phyloP scores from a whole-genome alignment of 2,329 filamentous ascomycete genomes.

The Colletotrichum sp. region DNA sequence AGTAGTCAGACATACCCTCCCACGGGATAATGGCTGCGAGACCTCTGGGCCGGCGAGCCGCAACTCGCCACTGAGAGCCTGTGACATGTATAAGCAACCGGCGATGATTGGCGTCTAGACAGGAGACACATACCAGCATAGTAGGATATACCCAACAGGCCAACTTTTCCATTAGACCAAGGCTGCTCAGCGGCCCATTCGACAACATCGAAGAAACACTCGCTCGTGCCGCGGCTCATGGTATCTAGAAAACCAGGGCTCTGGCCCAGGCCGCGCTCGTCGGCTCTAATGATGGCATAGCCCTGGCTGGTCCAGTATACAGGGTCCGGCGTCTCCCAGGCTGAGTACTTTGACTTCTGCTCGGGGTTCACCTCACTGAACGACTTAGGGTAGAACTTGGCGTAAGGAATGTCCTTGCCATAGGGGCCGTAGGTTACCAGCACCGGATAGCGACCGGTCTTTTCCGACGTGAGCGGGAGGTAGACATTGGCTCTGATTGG shows the following conservation, averaged over 20 bases:
- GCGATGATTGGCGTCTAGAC: too few relatives aligned
- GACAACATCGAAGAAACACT: constrained; percentile 53
- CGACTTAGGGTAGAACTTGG: constrained; percentile 46
- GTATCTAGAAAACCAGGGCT: constrained; percentile 52
- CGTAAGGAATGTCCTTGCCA: constrained; percentile 74
- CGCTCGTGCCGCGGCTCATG: constrained; percentile 52
- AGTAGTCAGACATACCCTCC: constrained; percentile 62
- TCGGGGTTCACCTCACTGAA: constrained; percentile 57
- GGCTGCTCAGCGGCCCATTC: constrained; percentile 53
- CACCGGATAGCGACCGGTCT: constrained; percentile 51
- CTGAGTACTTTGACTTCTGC: constrained; percentile 58
- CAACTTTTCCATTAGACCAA: constrained; percentile 55
- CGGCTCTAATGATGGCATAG: constrained; percentile 60
- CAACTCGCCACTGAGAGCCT: constrained; percentile 53
- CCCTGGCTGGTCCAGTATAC: constrained; percentile 59
- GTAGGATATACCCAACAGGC: constrained; percentile 53
- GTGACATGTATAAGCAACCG: constrained; percentile 18
- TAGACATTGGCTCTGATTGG: constrained; percentile 44
- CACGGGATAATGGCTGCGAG: constrained; percentile 53
- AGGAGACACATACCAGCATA: constrained; percentile 37
- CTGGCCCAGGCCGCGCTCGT: constrained; percentile 54
- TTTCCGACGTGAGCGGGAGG: constrained; percentile 31
- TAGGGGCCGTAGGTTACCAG: constrained; percentile 77
- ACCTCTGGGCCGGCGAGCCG: constrained; percentile 49
- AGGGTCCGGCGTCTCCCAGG: constrained; percentile 66